Evolutionary conservation across 805 yeast genomes (phyloP).

Genomic region (Barnettozyma sp.): DNA sequence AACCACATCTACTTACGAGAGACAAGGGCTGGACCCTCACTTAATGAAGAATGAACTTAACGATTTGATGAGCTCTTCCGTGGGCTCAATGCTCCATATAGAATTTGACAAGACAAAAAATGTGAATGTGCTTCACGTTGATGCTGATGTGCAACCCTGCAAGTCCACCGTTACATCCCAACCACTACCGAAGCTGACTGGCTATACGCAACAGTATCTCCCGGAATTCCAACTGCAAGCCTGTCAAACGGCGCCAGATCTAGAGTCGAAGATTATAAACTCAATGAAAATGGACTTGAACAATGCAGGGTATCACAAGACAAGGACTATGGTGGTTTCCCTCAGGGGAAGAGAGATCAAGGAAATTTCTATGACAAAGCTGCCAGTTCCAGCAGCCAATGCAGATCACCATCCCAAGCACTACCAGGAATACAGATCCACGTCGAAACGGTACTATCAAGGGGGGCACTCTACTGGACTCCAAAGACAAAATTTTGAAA

Average conservation of each 20-base stretch:
- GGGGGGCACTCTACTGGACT: conserved; percentile 7
- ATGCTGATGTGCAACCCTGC: conserved; percentile 6
- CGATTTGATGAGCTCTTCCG: conserved; percentile 14
- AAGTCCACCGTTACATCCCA: not conserved
- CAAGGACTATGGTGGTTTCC: conserved; percentile 28
- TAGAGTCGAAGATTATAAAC: conserved; percentile 40
- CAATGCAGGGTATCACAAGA: conserved; percentile 13
- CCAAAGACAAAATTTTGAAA: not conserved
- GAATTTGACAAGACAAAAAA: conserved; percentile 11
- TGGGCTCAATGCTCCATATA: conserved; percentile 11
- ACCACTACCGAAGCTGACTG: conserved; percentile 25
- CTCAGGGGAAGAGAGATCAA: conserved; percentile 33
- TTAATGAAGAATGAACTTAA: conserved; percentile 9
- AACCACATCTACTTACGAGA: conserved; percentile 11
- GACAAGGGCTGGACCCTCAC: conserved; percentile 7
- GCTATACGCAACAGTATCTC: conserved; percentile 19
- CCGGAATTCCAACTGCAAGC: conserved; percentile 41
- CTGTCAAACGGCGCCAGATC: conserved; percentile 43
- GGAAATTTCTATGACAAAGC: conserved; percentile 26
- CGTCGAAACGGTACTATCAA: conserved; percentile 2
- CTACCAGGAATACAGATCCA: conserved; percentile 5
- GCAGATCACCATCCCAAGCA: not conserved
- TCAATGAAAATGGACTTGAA: conserved; percentile 48
- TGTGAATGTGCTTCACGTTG: conserved; percentile 27
- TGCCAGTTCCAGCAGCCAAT: not conserved